Conservation (phyloP, 2,329 filamentous ascomycete species). For the Neodidymelliopsis sp. region DNA sequence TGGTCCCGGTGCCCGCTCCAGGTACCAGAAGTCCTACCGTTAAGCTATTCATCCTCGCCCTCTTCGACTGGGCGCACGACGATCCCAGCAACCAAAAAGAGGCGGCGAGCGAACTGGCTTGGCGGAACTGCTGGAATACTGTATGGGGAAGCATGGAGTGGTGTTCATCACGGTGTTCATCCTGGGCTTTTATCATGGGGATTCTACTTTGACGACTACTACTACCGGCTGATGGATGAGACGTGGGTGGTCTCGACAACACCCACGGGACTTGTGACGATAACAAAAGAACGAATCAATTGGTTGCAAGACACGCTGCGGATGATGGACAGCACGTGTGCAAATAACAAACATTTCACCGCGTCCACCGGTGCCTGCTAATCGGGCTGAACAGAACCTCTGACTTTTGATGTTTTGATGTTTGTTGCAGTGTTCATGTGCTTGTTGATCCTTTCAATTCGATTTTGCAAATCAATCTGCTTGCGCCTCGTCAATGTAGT, state of each 20-base stretch:
- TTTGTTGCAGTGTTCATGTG: neutral
- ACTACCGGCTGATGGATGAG: conserved; percentile 38
- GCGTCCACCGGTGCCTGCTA: conserved; percentile 22
- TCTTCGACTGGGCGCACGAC: no score
- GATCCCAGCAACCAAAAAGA: no score
- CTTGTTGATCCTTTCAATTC: neutral
- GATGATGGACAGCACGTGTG: conserved; percentile 24
- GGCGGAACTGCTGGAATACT: conserved; percentile 2
- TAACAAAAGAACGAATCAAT: conserved; percentile 52
- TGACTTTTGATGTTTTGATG: no score
- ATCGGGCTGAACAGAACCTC: conserved; percentile 1
- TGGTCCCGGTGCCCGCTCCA: conserved; percentile 90
- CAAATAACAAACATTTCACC: conserved; percentile 20
- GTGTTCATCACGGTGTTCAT: conserved; percentile 49
- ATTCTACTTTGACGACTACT: no score
- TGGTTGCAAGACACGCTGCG: conserved; percentile 44
- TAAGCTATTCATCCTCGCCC: conserved; percentile 61
- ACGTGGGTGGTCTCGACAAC: no score
- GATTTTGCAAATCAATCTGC: no score
- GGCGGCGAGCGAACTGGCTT: conserved; percentile 17
- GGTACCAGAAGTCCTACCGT: conserved; percentile 99
- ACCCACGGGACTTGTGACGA: conserved; percentile 50
- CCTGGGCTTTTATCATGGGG: conserved; percentile 45
- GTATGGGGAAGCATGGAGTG: conserved; percentile 42
- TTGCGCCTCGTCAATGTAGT: no score